These are phyloP conservation scores for Podaxis mareebaensis DNA, from an alignment of 768 basidiomycete species.

Conservation along the genomic window DNA sequence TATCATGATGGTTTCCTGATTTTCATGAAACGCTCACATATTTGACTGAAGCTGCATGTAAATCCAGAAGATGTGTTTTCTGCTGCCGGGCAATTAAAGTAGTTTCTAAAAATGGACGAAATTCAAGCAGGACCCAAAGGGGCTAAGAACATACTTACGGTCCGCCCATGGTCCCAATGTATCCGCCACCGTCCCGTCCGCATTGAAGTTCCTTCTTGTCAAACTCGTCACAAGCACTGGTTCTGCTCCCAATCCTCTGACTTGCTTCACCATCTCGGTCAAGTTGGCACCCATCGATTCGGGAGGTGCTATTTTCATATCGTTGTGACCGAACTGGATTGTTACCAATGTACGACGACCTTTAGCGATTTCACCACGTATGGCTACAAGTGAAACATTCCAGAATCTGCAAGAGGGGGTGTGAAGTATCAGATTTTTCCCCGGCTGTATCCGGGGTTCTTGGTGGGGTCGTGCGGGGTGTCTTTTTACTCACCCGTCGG, in stretches of 20 bases:
- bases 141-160: slow-evolving; percentile 21
- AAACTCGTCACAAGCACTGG: slow-evolving; percentile 43
- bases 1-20: background rate
- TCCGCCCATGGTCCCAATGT: slow-evolving; percentile 38
- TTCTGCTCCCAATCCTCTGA: slow-evolving; percentile 36
- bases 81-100: slow-evolving; percentile 36
- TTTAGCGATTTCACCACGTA: slow-evolving; percentile 35
- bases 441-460: background rate
- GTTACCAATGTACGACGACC: slow-evolving; percentile 37
- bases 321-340: slow-evolving; percentile 45
- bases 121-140: background rate
- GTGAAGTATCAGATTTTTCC: background rate
- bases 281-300: slow-evolving; percentile 45
- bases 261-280: slow-evolving; percentile 39
- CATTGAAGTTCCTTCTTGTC: slow-evolving; percentile 37
- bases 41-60: slow-evolving; percentile 37
- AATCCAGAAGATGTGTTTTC: slow-evolving; percentile 37
- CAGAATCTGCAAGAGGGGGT: slow-evolving; percentile 24
- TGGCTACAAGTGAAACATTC: slow-evolving; percentile 34
- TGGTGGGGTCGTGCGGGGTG: background rate
- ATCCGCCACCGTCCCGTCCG: slow-evolving; percentile 38
- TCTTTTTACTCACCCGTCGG: slow-evolving; percentile 28
- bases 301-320: slow-evolving; percentile 41
- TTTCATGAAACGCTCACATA: slow-evolving; percentile 26
- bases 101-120: slow-evolving; percentile 26